Conservation (phyloP, 2,329 filamentous ascomycete species). For the Pseudogymnoascus sp. region DNA sequence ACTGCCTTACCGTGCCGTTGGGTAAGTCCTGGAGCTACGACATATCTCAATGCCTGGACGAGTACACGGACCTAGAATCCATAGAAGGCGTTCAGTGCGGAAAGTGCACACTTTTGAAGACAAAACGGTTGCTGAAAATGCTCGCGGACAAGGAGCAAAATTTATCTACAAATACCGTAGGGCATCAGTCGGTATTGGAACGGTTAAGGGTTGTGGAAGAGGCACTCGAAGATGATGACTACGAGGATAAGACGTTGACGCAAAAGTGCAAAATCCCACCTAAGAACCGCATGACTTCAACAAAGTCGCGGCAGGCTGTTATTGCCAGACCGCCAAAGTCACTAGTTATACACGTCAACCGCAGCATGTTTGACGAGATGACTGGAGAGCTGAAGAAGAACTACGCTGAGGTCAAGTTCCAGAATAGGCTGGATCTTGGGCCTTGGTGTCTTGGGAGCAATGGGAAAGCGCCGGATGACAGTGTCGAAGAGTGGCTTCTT, state of each 20-base stretch:
- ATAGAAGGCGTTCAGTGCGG: slow-evolving; percentile 88
- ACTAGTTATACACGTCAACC: slow-evolving; percentile 79
- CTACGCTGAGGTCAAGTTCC: slow-evolving; percentile 68
- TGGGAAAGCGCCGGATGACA: slow-evolving; percentile 16
- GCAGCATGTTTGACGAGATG: slow-evolving; percentile 79
- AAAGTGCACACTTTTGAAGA: slow-evolving; percentile 73
- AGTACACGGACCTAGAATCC: slow-evolving; percentile 74
- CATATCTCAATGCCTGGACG: slow-evolving; percentile 70
- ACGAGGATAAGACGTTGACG: slow-evolving; percentile 58
- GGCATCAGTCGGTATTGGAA: slow-evolving; percentile 31
- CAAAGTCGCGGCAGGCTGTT: slow-evolving; percentile 84
- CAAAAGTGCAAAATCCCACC: slow-evolving; percentile 58
- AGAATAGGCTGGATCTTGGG: slow-evolving; percentile 62
- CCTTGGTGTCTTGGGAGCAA: slow-evolving; percentile 73
- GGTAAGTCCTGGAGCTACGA: slow-evolving; percentile 57
- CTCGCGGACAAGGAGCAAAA: slow-evolving; percentile 31
- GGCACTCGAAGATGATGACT: slow-evolving; percentile 71
- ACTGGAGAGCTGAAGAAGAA: slow-evolving; percentile 81
- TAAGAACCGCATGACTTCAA: slow-evolving; percentile 63
- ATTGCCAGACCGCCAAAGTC: slow-evolving; percentile 74
- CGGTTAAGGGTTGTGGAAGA: slow-evolving; percentile 59
- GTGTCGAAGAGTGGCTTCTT: slow-evolving; percentile 58
- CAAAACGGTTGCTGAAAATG: slow-evolving; percentile 39
- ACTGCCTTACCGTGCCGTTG: slow-evolving; percentile 80
- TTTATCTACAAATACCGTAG: slow-evolving; percentile 2